Conservation (phyloP, 345 rosid species). For the Anastatica hierochuntica region DNA sequence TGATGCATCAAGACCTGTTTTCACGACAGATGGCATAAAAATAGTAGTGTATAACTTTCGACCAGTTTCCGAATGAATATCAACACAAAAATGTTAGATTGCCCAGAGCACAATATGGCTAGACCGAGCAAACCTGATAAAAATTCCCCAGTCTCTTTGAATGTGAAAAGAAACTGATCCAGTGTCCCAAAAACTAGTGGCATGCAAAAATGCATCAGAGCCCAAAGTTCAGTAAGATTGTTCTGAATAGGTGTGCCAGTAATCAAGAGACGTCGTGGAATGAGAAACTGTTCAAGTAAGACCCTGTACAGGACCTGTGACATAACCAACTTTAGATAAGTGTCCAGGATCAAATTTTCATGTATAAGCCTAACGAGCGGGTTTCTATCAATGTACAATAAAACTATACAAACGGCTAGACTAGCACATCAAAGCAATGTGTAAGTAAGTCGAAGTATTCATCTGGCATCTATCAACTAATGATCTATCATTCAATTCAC, state of each 20-base stretch:
- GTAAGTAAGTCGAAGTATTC: neutral
- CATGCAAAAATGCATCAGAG: constrained; percentile 89
- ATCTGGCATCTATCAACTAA: neutral
- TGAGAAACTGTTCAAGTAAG: constrained; percentile 50
- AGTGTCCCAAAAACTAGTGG: constrained; percentile 73
- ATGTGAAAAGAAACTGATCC: constrained; percentile 58
- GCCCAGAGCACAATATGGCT: neutral
- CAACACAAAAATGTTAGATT: neutral
- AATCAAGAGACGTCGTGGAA: constrained; percentile 80
- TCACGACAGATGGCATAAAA: constrained; percentile 2
- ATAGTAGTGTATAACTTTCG: neutral
- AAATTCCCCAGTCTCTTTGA: constrained; percentile 53
- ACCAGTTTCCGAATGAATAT: neutral
- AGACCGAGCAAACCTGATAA: constrained; percentile 38
- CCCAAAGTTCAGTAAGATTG: constrained; percentile 88
- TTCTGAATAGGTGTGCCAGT: constrained; percentile 91
- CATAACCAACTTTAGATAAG: neutral
- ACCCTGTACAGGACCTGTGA: constrained; percentile 69
- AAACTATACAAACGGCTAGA: too few relatives aligned
- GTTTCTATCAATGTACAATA: too few relatives aligned
- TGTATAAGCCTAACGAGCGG: too few relatives aligned
- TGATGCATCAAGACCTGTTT: constrained; percentile 34
- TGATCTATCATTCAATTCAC: constrained; percentile 9
- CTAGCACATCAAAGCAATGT: too few relatives aligned
- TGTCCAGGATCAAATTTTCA: too few relatives aligned